Evolutionary conservation across 306 rosid genomes (phyloP), one percentile per base, ranked within the genome.

Genomic region (Quercus gilva): DNA sequence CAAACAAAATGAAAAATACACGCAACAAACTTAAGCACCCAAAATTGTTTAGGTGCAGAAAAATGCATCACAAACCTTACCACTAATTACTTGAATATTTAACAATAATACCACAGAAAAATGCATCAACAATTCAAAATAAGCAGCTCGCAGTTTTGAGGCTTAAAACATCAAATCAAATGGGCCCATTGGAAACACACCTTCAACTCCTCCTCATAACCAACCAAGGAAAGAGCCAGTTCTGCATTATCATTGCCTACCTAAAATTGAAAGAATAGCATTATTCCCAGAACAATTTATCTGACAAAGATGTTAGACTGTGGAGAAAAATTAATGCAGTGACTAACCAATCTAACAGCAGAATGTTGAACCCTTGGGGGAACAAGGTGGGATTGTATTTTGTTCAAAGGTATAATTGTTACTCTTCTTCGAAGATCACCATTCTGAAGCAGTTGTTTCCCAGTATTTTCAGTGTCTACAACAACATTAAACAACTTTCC

Each of bases 401-500:
- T 95, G 88, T 90, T 95, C 88, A 95, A 74, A 74, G 99, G 99
- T 86, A 95, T 90, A 79, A 95, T 92, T 76, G 99, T 95, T 74
- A 95, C 98, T 88, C 99, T 89, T 85, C 92, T 90, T 84, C 88
- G 91, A 79, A 95, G 97, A 56, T 88, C 80, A 8, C 99, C 99
- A 81, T 90, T 90, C 86, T 95, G 94, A 83, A 95, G 93, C 55
- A 95, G 84, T 72, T 91, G 94, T 35, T 92, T 95, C 81, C 96
- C 98, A 56, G 98, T 95, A 83, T 73, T 86, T 87, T 92, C 99
- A 58, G 93, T 80, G 90, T 95, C 98, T 79, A 93, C 99, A 20
- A 95, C 94, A 80, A 95, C 94, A 88, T 93, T 92, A 85, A 78
- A 95, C 86, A 95, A 83, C 90, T 91, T 91, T 79, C 99, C 99